Conservation (phyloP, 1,139 yeast species). For the Candida sanyaensis region DNA sequence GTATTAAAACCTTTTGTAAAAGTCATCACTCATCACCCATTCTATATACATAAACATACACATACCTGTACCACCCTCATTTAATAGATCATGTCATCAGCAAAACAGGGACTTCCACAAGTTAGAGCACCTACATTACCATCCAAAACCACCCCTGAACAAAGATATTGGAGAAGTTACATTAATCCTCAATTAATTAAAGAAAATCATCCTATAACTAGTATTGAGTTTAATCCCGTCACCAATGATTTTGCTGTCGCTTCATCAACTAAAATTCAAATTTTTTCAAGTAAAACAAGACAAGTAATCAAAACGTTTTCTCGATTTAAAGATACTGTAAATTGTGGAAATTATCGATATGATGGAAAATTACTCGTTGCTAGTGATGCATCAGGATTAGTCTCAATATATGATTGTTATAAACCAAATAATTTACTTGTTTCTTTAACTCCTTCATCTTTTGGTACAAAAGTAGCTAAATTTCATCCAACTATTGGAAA, state of each 20-base stretch:
- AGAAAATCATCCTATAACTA: constrained; percentile 90
- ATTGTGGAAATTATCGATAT: constrained; percentile 76
- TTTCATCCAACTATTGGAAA: constrained; percentile 77
- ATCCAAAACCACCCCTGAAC: constrained; percentile 86
- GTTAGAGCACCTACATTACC: constrained; percentile 76
- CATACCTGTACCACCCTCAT: not conserved
- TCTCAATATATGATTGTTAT: constrained; percentile 78
- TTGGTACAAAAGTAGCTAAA: constrained; percentile 93
- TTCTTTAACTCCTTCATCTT: constrained; percentile 76
- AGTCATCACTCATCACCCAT: too few species aligned
- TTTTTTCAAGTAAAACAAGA: constrained; percentile 89
- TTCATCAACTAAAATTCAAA: constrained; percentile 87
- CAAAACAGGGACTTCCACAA: constrained; percentile 66
- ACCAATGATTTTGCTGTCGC: constrained; percentile 93
- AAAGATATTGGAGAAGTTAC: constrained; percentile 89
- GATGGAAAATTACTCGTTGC: constrained; percentile 87
- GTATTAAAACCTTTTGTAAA: too few species aligned
- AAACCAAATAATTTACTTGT: constrained; percentile 79
- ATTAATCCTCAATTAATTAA: constrained; percentile 84
- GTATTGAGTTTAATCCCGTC: constrained; percentile 82
- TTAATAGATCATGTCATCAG: constrained; percentile 68
- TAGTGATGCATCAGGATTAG: constrained; percentile 86
- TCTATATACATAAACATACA: too few species aligned
- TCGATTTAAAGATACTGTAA: constrained; percentile 88
- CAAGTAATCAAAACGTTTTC: constrained; percentile 89